Base-by-base conservation (phyloP, 805 yeast species). In the Wickerhamomyces hampshirensis region DNA sequence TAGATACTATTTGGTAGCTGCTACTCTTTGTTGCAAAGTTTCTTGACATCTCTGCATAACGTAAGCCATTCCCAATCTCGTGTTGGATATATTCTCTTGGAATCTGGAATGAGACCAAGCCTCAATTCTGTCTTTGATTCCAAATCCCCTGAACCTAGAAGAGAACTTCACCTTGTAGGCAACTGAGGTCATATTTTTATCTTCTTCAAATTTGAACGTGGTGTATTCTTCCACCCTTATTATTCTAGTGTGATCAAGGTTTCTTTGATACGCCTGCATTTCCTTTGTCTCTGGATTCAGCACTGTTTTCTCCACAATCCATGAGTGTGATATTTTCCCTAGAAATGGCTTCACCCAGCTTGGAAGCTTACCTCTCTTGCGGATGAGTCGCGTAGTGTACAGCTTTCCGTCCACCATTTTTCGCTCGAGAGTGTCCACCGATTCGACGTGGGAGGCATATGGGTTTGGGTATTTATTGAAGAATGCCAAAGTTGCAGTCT, bases 351-450 rank as follows among this genome's bases (percentile, higher is more conserved):
- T 73, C 18, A 84, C 76, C 77, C 93, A 87, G 26, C 66, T 58
- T 5, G 97, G 97, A 26, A 89, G 65, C 46, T 86, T 70, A 2
- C 97, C 97, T 4, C 73, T 65, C 56, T 89, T 91, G 47, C 74
- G 74, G 30, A 89, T 77, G 28, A 89, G 64, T 46, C 91, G 71
- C 5, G 91, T 83, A 26, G 84, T 77, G 46, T 75, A 72, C 31
- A 89, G 68, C 33, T 76, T 67, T 17, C 94, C 94, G 9, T 75
- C 64, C 43, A 81, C 86, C 14, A 86, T 66, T 41, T 64, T 57
- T 34, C 73, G 63, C 23, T 77, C 77, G 12, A 89, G 55, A 2
- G 95, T 84, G 56, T 89, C 98, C 18, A 77, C 78, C 6, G 95
- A 82, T 24, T 80, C 65, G 10, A 91, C 96, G 62, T 91, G 96